These are phyloP conservation scores for Tolypocladium ophioglossoides DNA, from an alignment of 2,329 filamentous ascomycete genomes.

Conservation along the genomic window DNA sequence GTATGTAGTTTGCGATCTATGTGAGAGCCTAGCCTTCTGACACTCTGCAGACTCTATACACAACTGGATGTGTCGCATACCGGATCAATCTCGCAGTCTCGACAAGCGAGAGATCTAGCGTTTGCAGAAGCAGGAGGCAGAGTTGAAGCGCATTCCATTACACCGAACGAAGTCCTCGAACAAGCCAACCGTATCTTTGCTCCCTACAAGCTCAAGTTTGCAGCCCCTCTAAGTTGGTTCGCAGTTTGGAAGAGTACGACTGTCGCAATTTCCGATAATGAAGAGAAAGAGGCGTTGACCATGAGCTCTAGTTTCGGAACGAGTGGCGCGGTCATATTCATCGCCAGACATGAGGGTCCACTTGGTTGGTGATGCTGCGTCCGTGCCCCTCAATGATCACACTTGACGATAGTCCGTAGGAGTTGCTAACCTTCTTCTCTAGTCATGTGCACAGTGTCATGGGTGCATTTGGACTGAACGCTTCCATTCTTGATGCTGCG, in stretches of 20 bases:
- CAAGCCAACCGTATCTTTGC: constrained; percentile 22
- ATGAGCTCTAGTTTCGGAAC: constrained; percentile 14
- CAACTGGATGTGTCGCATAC: constrained; percentile 15
- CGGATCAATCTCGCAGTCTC: constrained; percentile 10
- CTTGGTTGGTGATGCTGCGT: constrained; percentile 20
- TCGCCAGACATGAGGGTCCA: constrained; percentile 19
- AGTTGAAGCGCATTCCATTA: constrained; percentile 20
- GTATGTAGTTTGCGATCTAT: constrained; percentile 1
- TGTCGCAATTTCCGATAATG: not conserved
- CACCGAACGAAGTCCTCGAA: constrained; percentile 22
- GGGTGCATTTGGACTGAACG: constrained; percentile 24
- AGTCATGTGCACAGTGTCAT: constrained; percentile 23
- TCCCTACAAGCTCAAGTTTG: constrained; percentile 21
- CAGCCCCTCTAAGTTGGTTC: constrained; percentile 20
- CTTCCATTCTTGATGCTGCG: constrained; percentile 22
- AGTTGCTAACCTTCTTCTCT: not conserved
- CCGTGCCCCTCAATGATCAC: constrained; percentile 3
- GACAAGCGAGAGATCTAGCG: constrained; percentile 12
- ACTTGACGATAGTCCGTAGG: no score
- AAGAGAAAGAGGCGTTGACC: not conserved
- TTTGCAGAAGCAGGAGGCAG: constrained; percentile 16
- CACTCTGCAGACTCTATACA: constrained; percentile 16
- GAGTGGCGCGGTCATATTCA: constrained; percentile 20
- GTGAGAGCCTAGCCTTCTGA: not conserved
- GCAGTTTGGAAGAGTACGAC: constrained; percentile 20